A percentile compares a stretch with the other conserved stretches of the same genome.
phyloP scores from a whole-genome alignment of 2,329 filamentous ascomycete species.

The Diplodia mutila region DNA sequence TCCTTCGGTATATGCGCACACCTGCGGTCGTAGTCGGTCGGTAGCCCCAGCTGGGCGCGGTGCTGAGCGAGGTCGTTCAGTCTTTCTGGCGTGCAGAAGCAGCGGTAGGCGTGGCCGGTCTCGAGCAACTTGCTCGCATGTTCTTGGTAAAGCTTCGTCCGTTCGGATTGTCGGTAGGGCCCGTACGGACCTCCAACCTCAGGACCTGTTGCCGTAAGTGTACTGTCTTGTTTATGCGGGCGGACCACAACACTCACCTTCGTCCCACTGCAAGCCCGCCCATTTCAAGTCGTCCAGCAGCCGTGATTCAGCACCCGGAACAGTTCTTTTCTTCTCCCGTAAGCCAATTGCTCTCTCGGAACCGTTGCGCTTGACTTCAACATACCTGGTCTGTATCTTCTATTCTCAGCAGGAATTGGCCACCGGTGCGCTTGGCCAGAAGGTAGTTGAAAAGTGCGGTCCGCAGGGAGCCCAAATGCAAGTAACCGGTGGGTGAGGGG shows the following conservation, averaged over 20 bases:
- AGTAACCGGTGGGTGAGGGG: constrained; percentile 89
- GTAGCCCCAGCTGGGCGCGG: constrained; percentile 62
- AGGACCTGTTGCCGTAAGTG: constrained; percentile 61
- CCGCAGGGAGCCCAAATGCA: constrained; percentile 88
- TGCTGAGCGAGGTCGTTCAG: constrained; percentile 68
- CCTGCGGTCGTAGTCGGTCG: constrained; percentile 69
- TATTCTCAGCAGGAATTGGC: constrained; percentile 86
- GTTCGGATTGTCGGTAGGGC: constrained; percentile 86
- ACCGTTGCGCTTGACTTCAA: not conserved
- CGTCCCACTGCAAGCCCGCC: constrained; percentile 91
- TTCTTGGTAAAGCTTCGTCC: constrained; percentile 71
- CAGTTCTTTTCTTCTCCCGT: constrained; percentile 71
- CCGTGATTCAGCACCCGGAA: constrained; percentile 76
- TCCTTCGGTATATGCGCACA: constrained; percentile 69
- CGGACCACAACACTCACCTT: constrained; percentile 59
- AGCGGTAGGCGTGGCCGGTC: constrained; percentile 80
- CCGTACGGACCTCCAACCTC: constrained; percentile 78
- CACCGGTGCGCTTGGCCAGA: constrained; percentile 82
- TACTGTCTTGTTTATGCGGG: not conserved
- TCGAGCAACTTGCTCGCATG: constrained; percentile 72
- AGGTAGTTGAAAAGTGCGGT: constrained; percentile 97
- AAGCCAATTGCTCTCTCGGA: constrained; percentile 35
- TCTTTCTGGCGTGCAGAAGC: constrained; percentile 80
- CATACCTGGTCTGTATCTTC: constrained; percentile 91
- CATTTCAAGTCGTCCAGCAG: constrained; percentile 81